phyloP scores from a whole-genome alignment of 2,329 filamentous ascomycete genomes.

The Cordyceps fumosorosea region DNA sequence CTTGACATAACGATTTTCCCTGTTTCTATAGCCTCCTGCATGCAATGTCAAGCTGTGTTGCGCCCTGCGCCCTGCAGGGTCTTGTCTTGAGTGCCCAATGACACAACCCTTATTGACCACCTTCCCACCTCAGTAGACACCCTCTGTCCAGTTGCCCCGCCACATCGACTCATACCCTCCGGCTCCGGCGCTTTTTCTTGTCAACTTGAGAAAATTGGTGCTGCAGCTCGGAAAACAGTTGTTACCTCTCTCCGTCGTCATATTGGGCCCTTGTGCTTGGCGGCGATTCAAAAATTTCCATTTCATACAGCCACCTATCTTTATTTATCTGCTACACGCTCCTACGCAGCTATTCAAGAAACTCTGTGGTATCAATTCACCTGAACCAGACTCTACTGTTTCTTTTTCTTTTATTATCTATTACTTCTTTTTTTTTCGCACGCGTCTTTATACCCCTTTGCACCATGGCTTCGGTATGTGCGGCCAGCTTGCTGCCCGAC shows the following conservation, averaged over 20 bases:
- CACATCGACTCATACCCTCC: slow-evolving; percentile 9
- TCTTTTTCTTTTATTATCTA: slow-evolving; percentile 7
- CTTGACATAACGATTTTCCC: neutral
- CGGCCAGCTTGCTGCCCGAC: slow-evolving; percentile 1
- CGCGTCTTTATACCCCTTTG: slow-evolving; percentile 1
- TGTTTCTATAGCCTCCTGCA: neutral
- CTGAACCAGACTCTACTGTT: neutral
- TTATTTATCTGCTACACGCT: neutral
- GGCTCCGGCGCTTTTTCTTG: neutral
- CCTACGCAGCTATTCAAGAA: neutral
- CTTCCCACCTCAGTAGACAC: neutral
- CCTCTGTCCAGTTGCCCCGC: neutral
- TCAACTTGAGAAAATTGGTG: slow-evolving; percentile 1
- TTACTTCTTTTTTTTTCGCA: neutral
- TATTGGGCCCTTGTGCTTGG: neutral
- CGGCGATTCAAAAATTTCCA: neutral
- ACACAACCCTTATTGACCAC: slow-evolving; percentile 1
- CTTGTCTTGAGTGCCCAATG: slow-evolving; percentile 2
- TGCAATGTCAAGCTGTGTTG: neutral
- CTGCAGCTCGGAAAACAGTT: neutral
- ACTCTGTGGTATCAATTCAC: neutral
- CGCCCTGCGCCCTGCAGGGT: neutral
- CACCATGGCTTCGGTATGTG: slow-evolving; percentile 15
- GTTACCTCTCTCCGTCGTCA: neutral
- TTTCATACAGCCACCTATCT: neutral